Conservation (phyloP, 768 basidiomycete species). For the Kwoniella heveanensis region DNA sequence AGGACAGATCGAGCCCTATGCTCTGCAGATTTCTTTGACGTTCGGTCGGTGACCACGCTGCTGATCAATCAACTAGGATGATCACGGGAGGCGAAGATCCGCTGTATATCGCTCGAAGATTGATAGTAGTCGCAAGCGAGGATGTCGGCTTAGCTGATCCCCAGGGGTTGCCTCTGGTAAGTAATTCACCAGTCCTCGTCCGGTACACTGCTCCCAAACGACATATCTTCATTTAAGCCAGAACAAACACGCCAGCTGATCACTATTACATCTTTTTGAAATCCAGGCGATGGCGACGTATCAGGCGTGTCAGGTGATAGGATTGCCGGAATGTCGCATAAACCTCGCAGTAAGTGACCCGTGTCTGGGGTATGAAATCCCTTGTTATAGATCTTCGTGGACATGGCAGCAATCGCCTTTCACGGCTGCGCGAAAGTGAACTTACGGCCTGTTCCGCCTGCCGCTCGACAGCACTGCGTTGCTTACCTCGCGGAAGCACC, state of each 20-base stretch:
- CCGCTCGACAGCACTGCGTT: slow-evolving; percentile 62
- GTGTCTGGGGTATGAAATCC: too few species aligned
- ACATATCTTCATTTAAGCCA: too few species aligned
- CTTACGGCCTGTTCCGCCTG: too few species aligned
- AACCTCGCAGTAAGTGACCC: slow-evolving; percentile 49
- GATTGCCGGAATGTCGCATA: slow-evolving; percentile 53
- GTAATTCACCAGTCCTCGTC: too few species aligned
- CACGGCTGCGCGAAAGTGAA: too few species aligned
- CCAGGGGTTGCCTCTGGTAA: slow-evolving; percentile 72
- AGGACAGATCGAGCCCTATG: too few species aligned
- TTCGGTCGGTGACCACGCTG: not conserved
- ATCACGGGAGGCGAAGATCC: slow-evolving; percentile 78
- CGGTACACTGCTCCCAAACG: too few species aligned
- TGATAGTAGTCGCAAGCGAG: slow-evolving; percentile 80
- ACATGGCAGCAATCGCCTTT: too few species aligned
- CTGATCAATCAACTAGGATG: slow-evolving; percentile 60
- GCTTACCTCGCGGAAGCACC: slow-evolving; percentile 78
- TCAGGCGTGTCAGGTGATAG: slow-evolving; percentile 57
- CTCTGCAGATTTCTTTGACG: not conserved
- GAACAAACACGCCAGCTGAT: too few species aligned
- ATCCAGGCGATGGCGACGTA: slow-evolving; percentile 58
- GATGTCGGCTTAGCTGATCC: slow-evolving; percentile 80
- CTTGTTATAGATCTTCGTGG: too few species aligned
- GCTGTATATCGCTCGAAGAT: slow-evolving; percentile 69
- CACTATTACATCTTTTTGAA: too few species aligned